Evolutionary conservation across 2,329 filamentous ascomycete species (phyloP).

Genomic region (Fusarium udum): DNA sequence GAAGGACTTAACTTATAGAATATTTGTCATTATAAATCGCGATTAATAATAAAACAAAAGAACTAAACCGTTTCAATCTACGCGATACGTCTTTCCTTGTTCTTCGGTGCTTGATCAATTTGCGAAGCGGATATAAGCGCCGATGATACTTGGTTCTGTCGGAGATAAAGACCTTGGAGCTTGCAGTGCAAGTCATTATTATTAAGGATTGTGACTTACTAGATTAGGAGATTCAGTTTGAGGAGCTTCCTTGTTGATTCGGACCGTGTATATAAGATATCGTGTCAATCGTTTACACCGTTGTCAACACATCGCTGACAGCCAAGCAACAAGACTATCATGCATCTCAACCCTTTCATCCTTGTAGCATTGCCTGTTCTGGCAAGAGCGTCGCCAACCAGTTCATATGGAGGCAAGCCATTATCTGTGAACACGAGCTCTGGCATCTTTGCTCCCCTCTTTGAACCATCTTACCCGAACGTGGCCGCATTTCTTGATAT

Average conservation of each 20-base stretch:
- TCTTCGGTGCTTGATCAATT: neutral
- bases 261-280: neutral
- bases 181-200: neutral
- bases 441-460: slow-evolving; percentile 22
- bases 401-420: rapidly evolving
- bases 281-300: no score
- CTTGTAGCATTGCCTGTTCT: neutral
- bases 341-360: neutral
- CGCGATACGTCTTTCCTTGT: no score
- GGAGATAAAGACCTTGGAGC: neutral
- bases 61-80: neutral
- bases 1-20: neutral
- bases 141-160: neutral
- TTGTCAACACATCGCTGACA: no score
- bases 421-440: slow-evolving; percentile 25
- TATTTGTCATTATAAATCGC: neutral
- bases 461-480: neutral
- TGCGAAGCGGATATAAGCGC: neutral
- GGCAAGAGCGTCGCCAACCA: neutral
- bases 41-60: neutral
- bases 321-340: neutral
- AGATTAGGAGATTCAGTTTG: neutral
- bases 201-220: neutral
- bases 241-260: rapidly evolving
- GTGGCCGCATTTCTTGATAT: slow-evolving; percentile 33